These are phyloP conservation scores for Asclepias syriaca DNA, from an alignment of 257 asterid species.

Conservation along the genomic window DNA sequence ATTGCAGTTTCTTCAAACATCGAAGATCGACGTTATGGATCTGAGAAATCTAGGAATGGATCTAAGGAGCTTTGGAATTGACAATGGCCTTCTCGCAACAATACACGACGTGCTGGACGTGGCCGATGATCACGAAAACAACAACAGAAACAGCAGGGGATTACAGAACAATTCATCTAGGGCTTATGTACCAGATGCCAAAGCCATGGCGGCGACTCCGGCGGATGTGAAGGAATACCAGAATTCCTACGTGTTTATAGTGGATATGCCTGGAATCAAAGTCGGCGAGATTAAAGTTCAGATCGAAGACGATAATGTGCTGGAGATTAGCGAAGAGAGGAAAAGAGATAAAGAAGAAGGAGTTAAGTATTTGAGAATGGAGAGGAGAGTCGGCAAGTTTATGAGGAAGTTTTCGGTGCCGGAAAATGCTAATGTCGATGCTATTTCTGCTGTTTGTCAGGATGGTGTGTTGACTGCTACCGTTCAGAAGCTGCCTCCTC, in stretches of 20 bases:
- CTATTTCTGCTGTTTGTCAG: constrained; percentile 59
- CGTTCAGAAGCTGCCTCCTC: constrained; percentile 75
- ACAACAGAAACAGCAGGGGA: constrained; percentile 17
- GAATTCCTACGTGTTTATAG: constrained; percentile 42
- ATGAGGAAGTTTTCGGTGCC: constrained; percentile 79
- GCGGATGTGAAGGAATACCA: constrained; percentile 69
- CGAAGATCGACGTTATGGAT: constrained; percentile 2
- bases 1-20: neutral
- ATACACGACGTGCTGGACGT: constrained; percentile 1
- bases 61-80: neutral
- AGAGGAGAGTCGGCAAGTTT: constrained; percentile 59
- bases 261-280: constrained; percentile 82
- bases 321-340: constrained; percentile 60
- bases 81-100: neutral
- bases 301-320: constrained; percentile 58
- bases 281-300: constrained; percentile 68
- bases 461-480: constrained; percentile 75
- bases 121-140: constrained; percentile 17
- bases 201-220: constrained; percentile 76
- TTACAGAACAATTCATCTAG: constrained; percentile 35
- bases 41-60: constrained; percentile 5
- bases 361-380: constrained; percentile 63
- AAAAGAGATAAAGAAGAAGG: constrained; percentile 48
- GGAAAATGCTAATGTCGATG: constrained; percentile 59
- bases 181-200: constrained; percentile 63